Base-by-base conservation (phyloP, 140 eudicot species). In the Bidens hawaiensis region DNA sequence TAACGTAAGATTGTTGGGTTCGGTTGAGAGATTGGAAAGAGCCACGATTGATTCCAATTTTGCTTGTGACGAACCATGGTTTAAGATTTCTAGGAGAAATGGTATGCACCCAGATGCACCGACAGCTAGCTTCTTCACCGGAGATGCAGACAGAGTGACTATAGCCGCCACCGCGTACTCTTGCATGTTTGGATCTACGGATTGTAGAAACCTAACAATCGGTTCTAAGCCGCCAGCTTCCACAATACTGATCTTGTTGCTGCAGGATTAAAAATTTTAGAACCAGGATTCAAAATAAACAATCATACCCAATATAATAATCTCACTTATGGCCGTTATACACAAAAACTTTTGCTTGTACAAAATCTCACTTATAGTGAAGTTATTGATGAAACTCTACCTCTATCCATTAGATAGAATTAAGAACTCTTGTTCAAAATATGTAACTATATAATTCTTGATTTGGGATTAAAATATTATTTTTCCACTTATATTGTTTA, bases 91-190 rank as follows among this genome's bases (percentile, higher is more conserved):
- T 6, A 81, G 78, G n/a, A 94, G 95, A 58, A 70, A 79, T 33
- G 95, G 97, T 68, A 94, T 83, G 49, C 77, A 83, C 36, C 99
- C 96, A 4, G 95, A 89, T 58, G 85, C 79, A 30, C 80, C 70
- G 10, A 94, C 83, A 26, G 78, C 75, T 33, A 81, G 77, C 78
- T 88, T 94, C 66, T 85, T 94, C 49, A 69, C 73, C 9, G 94
- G 76, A 42, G 95, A 83, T 48, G 97, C 99, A 16, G 99, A 94
- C 2, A 94, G 79, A 28, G 99, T 94, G 69, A 94, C 88, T 59
- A 94, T 22, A 9, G 95, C 75, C 15, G 97, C 99, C 65, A 82
- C 78, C 60, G 97, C 96, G 60, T 88, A 78, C 62, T 88, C 99
- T 66, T 94, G 97, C 78, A 85, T 70, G 50, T 47, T 63, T 30